Evolutionary conservation across 2,329 filamentous ascomycete species (phyloP), one percentile per base, ranked within the genome.

Genomic region (Pseudogymnoascus sp.): DNA sequence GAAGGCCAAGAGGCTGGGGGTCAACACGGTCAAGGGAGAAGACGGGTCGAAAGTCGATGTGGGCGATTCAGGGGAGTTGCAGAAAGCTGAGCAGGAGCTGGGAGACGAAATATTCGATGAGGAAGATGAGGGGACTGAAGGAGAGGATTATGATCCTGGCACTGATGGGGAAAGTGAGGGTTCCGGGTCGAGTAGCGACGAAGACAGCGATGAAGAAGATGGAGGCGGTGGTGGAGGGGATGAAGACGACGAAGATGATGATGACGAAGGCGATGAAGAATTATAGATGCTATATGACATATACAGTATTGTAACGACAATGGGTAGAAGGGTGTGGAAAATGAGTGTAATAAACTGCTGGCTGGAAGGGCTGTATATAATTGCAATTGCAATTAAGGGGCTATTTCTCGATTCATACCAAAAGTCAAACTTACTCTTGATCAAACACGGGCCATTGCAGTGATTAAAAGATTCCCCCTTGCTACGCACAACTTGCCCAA

Each of bases 111-210:
- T 85, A 67, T 77, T 75, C 2, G 83, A 86, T 69, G 79, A 83
- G 67, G 83, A 87, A 38, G 84, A 85, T 1, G 84, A 87, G 63
- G 85, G 86, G 59, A 84, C 86, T 63, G 78, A 85, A 4, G 86
- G 88, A 67, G 85, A 88, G 67, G 85, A 88, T 68, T 88, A 88
- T 67, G 83, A 88, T 64, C 86, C 86, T 0, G 70, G 69, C 4
- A 70, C 65, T 64, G 70, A 86, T 4, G 83, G 77, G 0, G 83
- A 86, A 4, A 85, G 82, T 61, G 84, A 83, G 10, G 83, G 84
- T 0, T 82, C 79, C 1, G 83, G 83, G 0, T 71, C 71, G 1
- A 80, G 78, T 33, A 78, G 75, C 59, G 67, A 68, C 9, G 70
- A 70, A 9, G 67, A 67, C 4, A 56, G 53, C 33, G 64, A 64